These are phyloP conservation scores for Elongisporangium senticosum DNA, from an alignment of 352 stramenopile genomes.

Conservation along the genomic window DNA sequence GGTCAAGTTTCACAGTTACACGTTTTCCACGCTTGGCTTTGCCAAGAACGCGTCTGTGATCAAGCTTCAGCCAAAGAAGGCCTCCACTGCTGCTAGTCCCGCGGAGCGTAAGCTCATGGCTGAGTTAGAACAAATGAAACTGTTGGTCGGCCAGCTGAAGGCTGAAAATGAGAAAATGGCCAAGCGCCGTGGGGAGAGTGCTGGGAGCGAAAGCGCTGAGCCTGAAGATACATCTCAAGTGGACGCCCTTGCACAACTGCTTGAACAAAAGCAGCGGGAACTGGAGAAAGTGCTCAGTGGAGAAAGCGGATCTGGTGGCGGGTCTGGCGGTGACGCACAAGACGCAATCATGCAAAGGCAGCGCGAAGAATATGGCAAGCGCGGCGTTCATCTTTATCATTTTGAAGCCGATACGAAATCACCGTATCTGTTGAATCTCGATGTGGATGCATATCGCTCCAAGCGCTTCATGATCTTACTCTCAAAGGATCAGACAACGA, in stretches of 20 bases:
- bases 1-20: constrained; percentile 91
- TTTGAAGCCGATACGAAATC: constrained; percentile 82
- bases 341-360: constrained; percentile 87
- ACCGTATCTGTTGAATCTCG: constrained; percentile 92
- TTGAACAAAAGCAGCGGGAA: constrained; percentile 68
- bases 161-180: constrained; percentile 78
- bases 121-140: constrained; percentile 93
- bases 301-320: constrained; percentile 27
- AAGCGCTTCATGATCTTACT: constrained; percentile 92
- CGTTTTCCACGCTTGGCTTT: constrained; percentile 92
- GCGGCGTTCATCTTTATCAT: constrained; percentile 85
- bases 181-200: constrained; percentile 32
- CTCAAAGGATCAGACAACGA: constrained; percentile 39
- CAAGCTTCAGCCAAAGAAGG: constrained; percentile 95
- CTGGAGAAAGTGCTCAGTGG: constrained; percentile 61
- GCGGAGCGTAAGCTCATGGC: constrained; percentile 92
- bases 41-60: constrained; percentile 93
- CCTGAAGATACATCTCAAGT: constrained; percentile 28
- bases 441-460: constrained; percentile 91
- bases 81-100: constrained; percentile 82
- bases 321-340: constrained; percentile 44
- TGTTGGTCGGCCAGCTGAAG: constrained; percentile 76
- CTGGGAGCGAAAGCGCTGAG: constrained; percentile 3
- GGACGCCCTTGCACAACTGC: constrained; percentile 56
- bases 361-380: constrained; percentile 87